Evolutionary conservation across 768 basidiomycete genomes (phyloP).

Genomic region (Glaciozyma antarctica): DNA sequence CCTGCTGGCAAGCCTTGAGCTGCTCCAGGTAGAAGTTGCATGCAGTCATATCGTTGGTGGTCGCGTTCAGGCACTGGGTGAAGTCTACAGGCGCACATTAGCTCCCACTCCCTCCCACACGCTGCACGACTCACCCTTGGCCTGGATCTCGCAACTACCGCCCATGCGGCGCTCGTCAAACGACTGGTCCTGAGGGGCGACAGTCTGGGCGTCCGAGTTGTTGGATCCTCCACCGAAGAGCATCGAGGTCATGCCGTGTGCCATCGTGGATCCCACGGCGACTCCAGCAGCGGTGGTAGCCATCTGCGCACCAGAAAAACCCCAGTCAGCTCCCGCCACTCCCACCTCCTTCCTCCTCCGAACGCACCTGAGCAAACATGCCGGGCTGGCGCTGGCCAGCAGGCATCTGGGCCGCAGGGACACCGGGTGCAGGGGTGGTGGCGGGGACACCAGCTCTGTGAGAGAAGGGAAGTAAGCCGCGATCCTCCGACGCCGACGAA

Average conservation of each 20-base stretch:
- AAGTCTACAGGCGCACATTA: conserved; percentile 50
- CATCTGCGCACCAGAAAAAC: conserved; percentile 23
- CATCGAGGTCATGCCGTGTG: conserved; percentile 82
- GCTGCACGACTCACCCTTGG: conserved; percentile 52
- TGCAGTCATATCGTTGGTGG: conserved; percentile 53
- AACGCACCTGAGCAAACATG: background rate
- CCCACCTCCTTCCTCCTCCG: background rate
- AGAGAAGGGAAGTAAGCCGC: background rate
- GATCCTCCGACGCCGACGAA: background rate
- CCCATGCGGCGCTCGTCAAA: conserved; percentile 40
- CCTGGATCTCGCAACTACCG: conserved; percentile 62
- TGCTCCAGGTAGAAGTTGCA: conserved; percentile 79
- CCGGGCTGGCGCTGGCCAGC: background rate
- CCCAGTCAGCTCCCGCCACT: background rate
- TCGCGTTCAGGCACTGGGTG: conserved; percentile 73
- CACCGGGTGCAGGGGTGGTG: background rate
- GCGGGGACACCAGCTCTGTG: conserved; percentile 23
- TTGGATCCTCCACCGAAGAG: conserved; percentile 64
- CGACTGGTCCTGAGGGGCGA: conserved; percentile 44
- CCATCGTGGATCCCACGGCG: conserved; percentile 75
- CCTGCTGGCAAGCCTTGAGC: conserved; percentile 53
- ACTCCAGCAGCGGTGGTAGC: conserved; percentile 65
- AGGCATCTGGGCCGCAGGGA: background rate
- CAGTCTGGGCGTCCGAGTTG: conserved; percentile 44
- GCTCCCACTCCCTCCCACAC: conserved; percentile 10